A percentile compares a stretch with the other conserved stretches of the same genome.
Evolutionary conservation across 805 yeast genomes (phyloP).

Genomic region (Geotrichum ghanense): DNA sequence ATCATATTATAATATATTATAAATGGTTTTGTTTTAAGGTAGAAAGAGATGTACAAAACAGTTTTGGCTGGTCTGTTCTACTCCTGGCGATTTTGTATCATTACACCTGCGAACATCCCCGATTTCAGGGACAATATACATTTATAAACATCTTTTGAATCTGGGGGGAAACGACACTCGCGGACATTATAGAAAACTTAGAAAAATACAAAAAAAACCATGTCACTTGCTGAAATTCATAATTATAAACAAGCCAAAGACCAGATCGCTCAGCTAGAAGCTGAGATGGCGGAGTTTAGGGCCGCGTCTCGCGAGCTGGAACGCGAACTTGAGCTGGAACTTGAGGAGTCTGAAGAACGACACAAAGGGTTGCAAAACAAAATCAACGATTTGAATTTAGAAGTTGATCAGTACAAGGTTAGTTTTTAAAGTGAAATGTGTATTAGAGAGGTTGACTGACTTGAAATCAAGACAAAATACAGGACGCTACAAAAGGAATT

Average conservation of each 20-base stretch:
- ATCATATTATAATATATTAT: no score
- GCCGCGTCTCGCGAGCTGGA: constrained; percentile 34
- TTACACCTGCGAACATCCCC: no score
- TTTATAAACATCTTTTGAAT: no score
- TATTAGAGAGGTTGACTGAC: constrained; percentile 1
- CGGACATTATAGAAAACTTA: no score
- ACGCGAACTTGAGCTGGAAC: constrained; percentile 34
- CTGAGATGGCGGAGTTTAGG: constrained; percentile 33
- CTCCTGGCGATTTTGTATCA: no score
- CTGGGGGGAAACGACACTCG: no score
- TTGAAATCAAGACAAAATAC: constrained; percentile 13
- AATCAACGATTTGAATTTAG: constrained; percentile 3
- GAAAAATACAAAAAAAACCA: not conserved
- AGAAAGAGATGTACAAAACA: no score
- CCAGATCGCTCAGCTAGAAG: constrained; percentile 31
- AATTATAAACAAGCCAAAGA: constrained; percentile 13
- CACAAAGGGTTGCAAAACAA: constrained; percentile 17
- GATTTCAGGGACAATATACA: no score
- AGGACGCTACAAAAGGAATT: constrained; percentile 22
- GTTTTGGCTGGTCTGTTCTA: no score
- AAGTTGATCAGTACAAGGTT: not conserved
- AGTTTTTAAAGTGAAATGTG: not conserved
- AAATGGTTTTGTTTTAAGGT: no score
- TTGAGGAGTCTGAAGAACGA: constrained; percentile 24
- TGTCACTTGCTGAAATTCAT: not conserved